Conservation (phyloP, 225 moss, liverwort and hornwort genomes). For the Ulota crispa region DNA sequence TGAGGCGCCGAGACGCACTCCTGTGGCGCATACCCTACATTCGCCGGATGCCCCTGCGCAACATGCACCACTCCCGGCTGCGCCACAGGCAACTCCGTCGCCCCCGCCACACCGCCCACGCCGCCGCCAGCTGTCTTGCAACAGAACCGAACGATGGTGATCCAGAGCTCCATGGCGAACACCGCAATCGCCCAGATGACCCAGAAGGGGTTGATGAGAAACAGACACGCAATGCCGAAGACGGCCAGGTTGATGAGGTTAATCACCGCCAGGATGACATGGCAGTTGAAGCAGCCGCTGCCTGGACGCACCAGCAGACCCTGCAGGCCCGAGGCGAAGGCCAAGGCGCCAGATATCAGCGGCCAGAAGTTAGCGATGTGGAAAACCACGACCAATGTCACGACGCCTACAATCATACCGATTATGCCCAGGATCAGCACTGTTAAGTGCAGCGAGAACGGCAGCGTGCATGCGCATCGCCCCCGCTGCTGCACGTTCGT, state of each 20-base stretch:
- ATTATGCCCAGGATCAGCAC: conserved; percentile 20
- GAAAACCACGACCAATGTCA: neutral
- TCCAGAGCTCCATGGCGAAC: conserved; percentile 20
- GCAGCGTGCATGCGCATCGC: conserved; percentile 21
- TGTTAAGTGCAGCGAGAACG: conserved; percentile 16
- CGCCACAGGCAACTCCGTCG: conserved; percentile 12
- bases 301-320: conserved; percentile 8
- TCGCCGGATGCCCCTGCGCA: conserved; percentile 22
- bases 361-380: neutral
- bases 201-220: conserved; percentile 10
- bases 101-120: neutral
- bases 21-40: neutral
- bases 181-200: conserved; percentile 23
- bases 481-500: neutral
- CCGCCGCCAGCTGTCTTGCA: neutral
- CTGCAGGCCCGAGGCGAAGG: conserved; percentile 25
- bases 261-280: conserved; percentile 6
- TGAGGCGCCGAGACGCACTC: neutral
- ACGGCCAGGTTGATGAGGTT: conserved; percentile 21
- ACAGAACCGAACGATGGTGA: conserved; percentile 13
- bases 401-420: neutral
- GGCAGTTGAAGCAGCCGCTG: conserved; percentile 15
- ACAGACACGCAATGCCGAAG: conserved; percentile 14
- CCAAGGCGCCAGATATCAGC: neutral
- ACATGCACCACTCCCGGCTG: conserved; percentile 2